Evolutionary conservation across 2,329 filamentous ascomycete genomes (phyloP).

Genomic region (Pseudocercospora musae): DNA sequence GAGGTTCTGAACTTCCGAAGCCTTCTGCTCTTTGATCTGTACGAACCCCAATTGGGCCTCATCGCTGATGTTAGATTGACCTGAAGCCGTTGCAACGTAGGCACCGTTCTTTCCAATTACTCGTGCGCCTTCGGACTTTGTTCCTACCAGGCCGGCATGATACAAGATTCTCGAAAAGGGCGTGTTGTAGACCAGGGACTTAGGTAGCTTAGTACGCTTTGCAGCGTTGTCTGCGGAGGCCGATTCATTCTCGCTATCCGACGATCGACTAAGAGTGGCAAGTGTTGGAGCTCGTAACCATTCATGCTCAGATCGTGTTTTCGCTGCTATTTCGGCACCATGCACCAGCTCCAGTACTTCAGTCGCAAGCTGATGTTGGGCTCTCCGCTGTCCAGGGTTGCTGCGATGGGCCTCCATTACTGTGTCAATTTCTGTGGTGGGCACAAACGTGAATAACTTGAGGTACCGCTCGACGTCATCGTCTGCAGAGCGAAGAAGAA

Average conservation of each 20-base stretch:
- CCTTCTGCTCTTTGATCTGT: conserved; percentile 58
- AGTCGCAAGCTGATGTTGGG: conserved; percentile 77
- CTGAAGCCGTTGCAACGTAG: conserved; percentile 29
- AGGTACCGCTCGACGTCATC: conserved; percentile 76
- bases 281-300: conserved; percentile 38
- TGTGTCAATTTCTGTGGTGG: conserved; percentile 62
- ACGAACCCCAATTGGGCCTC: conserved; percentile 58
- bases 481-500: conserved; percentile 81
- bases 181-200: conserved; percentile 27
- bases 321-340: conserved; percentile 61
- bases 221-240: conserved; percentile 9
- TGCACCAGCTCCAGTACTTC: conserved; percentile 82
- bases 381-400: conserved; percentile 68
- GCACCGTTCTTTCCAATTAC: conserved; percentile 33
- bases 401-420: conserved; percentile 66
- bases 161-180: conserved; percentile 33
- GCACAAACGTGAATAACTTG: conserved; percentile 86
- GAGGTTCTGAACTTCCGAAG: conserved; percentile 57
- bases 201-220: conserved; percentile 31
- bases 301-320: conserved; percentile 58
- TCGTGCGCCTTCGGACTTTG: conserved; percentile 32
- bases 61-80: conserved; percentile 31
- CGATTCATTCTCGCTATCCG: neutral
- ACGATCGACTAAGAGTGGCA: conserved; percentile 13
- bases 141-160: conserved; percentile 32